A percentile compares a stretch with the other conserved stretches of the same genome.
These are phyloP conservation scores for Paecilomyces formosus DNA, from an alignment of 2,329 filamentous ascomycete genomes.

Conservation along the genomic window DNA sequence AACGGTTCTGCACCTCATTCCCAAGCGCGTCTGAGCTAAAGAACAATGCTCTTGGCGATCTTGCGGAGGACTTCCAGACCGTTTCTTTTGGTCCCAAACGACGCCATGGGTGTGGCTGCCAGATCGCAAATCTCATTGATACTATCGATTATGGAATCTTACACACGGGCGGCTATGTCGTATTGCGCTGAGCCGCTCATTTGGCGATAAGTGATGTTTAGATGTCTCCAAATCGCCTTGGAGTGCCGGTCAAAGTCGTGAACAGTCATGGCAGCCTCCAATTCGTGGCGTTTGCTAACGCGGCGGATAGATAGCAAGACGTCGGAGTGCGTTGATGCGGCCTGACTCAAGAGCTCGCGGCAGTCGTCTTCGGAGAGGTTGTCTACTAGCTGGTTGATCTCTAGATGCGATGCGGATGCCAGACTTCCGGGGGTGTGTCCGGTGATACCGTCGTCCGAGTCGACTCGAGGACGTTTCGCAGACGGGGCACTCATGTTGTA, in stretches of 20 bases:
- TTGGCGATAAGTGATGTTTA: slow-evolving; percentile 7
- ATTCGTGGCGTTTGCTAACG: background rate
- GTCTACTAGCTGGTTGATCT: background rate
- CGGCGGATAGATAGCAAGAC: background rate
- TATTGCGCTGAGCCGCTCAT: background rate
- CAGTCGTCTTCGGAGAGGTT: background rate
- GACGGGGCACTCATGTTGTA: background rate
- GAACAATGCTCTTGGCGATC: slow-evolving; percentile 12
- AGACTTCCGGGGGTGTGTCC: too few species aligned
- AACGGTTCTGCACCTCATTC: slow-evolving; percentile 9
- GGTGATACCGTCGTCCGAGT: background rate
- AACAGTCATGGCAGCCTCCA: slow-evolving; percentile 1
- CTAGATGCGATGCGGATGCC: background rate
- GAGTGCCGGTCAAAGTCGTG: slow-evolving; percentile 6
- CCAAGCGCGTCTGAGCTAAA: slow-evolving; percentile 3
- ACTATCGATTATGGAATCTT: slow-evolving; percentile 4
- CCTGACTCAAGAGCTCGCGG: background rate
- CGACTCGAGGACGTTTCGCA: background rate
- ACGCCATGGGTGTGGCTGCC: slow-evolving; percentile 2
- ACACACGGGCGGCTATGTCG: background rate
- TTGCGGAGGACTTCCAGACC: slow-evolving; percentile 11
- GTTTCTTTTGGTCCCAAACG: slow-evolving; percentile 7
- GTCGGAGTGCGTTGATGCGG: background rate
- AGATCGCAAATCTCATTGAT: background rate
- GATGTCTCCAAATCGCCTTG: slow-evolving; percentile 5